Evolutionary conservation across 2,329 filamentous ascomycete species (phyloP), one percentile per base, ranked within the genome.

Genomic region (Arthrobotrys entomopaga): DNA sequence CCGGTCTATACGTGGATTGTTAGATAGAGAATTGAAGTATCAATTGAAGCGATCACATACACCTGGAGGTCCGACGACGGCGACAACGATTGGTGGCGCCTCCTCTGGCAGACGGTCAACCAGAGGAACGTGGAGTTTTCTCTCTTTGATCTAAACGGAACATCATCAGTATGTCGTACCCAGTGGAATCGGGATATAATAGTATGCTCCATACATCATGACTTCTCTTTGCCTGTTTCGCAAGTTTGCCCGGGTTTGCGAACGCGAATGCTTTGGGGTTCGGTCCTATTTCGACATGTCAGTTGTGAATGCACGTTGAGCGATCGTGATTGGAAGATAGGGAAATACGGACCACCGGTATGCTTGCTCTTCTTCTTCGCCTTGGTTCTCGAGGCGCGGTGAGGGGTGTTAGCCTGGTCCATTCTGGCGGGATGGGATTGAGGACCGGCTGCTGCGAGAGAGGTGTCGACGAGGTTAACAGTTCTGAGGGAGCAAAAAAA

Each of bases 81-180:
- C 89, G 78, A 98, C 94, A 67, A 99, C 89, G 72, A 96, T 88
- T 70, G 95, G 95, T 24, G 95, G 93, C 15, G 95, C 91, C 84
- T 98, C 95, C 82, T 98, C 94, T 77, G 95, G 94, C 26, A 98
- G 85, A 78, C 96, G 90, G 85, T 99, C 95, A 83, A 98, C 91
- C 81, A 97, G 90, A 50, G 95, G 95, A 16, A 99, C 95, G 85
- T 99, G 96, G 43, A 98, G 86, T 72, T 94, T 88, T 83, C 96
- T 97, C 83, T 99, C 96, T 86, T 92, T 95, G 82, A 97, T 89
- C 90, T 93, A 8, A 50, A 20, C 22, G 15, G 29, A 79, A 65
- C 76, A 67, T 42, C 60, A 22, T 10, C 50, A 61, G 3, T 20
- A 2, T n/a, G 42, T 40, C 11, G n/a, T 22, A 52, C 38, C 43